Conservation (phyloP, 78 protist genomes). For the Cavenderia fasciculata region DNA sequence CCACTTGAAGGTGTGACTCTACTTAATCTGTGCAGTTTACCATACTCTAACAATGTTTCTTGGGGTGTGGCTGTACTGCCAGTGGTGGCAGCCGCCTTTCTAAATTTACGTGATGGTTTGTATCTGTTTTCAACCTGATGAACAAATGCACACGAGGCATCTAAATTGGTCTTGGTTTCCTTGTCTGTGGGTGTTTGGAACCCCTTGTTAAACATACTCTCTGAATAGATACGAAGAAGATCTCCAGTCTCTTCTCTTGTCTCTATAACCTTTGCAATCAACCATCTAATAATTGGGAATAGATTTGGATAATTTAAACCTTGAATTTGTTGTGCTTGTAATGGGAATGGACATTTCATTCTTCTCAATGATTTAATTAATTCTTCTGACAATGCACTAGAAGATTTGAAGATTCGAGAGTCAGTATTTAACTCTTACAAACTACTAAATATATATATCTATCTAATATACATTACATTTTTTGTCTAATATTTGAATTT, state of each 20-base stretch:
- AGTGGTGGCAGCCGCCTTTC: background rate
- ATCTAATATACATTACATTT: conserved; percentile 40
- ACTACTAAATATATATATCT: background rate
- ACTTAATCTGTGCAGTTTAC: conserved; percentile 45
- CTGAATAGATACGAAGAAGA: conserved; percentile 75
- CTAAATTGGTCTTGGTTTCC: background rate
- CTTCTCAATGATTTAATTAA: conserved; percentile 85
- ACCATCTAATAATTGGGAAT: conserved; percentile 95
- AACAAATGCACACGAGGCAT: conserved; percentile 35
- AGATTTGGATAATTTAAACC: conserved; percentile 86
- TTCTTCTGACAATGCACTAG: conserved; percentile 85
- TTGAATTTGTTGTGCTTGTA: conserved; percentile 94
- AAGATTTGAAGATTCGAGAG: background rate
- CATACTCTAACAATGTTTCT: conserved; percentile 81
- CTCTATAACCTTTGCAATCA: conserved; percentile 91
- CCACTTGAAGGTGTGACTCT: background rate
- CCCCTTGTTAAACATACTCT: conserved; percentile 74
- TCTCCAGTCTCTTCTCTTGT: conserved; percentile 89
- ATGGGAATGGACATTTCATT: conserved; percentile 91
- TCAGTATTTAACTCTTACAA: background rate
- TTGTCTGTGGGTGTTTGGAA: conserved; percentile 74
- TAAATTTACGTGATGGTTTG: conserved; percentile 66
- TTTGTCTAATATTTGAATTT: conserved; percentile 85
- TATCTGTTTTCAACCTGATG: conserved; percentile 39
- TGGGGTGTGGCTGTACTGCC: conserved; percentile 53